phyloP scores from a whole-genome alignment of 2,329 filamentous ascomycete species.

The Xylariaceae sp. region DNA sequence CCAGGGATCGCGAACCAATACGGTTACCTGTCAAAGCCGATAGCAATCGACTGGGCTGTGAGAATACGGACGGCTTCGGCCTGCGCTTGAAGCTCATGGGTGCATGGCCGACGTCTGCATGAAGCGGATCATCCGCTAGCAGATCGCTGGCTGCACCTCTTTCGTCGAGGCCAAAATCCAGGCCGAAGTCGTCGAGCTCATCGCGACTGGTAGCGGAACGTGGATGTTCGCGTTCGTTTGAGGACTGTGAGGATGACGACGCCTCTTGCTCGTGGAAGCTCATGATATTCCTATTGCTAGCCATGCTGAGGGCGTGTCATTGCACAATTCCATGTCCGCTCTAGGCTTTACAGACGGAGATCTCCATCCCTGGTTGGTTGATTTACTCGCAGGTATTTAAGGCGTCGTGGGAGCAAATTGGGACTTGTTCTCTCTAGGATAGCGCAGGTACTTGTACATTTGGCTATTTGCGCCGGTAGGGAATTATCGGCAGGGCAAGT shows the following conservation, averaged over 20 bases:
- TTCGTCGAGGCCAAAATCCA: constrained; percentile 24
- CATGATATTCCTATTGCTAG: constrained; percentile 30
- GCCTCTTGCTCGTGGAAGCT: constrained; percentile 26
- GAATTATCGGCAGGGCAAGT: neutral
- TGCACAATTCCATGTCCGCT: constrained; percentile 29
- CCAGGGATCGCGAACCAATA: constrained; percentile 22
- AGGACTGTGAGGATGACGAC: constrained; percentile 26
- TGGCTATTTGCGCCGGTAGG: neutral
- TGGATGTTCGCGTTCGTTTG: constrained; percentile 20
- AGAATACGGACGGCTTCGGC: constrained; percentile 47
- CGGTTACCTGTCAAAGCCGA: constrained; percentile 42
- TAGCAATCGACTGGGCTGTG: constrained; percentile 44
- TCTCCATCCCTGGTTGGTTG: constrained; percentile 3
- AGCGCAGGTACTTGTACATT: neutral
- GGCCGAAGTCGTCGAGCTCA: constrained; percentile 28
- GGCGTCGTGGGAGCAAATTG: neutral
- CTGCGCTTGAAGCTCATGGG: constrained; percentile 68
- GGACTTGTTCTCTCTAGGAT: neutral
- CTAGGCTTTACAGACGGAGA: constrained; percentile 1
- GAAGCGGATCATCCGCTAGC: constrained; percentile 53
- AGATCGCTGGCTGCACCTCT: constrained; percentile 33
- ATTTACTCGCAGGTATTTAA: neutral
- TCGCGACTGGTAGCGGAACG: constrained; percentile 32
- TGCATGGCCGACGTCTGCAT: constrained; percentile 41
- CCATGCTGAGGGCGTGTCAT: constrained; percentile 26